Conservation (phyloP, 2,329 filamentous ascomycete genomes). For the Pezicula radicicola region DNA sequence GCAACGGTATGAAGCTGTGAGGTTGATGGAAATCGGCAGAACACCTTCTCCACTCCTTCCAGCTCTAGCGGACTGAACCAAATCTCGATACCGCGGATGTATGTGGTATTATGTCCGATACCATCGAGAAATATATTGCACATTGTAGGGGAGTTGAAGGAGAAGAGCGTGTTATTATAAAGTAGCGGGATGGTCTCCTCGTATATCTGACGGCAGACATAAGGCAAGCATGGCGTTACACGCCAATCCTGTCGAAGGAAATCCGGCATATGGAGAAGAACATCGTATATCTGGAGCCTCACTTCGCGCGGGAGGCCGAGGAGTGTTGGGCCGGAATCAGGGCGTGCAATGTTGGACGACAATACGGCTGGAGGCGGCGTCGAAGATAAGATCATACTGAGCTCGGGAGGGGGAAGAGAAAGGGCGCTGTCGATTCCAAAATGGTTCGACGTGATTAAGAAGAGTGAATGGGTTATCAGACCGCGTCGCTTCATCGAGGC, state of each 20-base stretch:
- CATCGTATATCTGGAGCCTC: constrained; percentile 11
- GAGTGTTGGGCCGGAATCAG: constrained; percentile 1
- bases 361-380: background rate
- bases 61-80: background rate
- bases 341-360: background rate
- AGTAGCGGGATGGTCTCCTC: background rate
- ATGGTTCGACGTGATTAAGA: too few species aligned
- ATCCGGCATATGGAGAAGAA: constrained; percentile 9
- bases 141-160: background rate
- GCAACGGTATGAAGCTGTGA: background rate
- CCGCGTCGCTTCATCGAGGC: too few species aligned
- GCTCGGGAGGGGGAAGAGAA: too few species aligned
- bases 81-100: background rate
- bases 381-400: background rate
- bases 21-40: background rate
- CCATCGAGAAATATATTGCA: background rate
- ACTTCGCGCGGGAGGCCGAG: constrained; percentile 13
- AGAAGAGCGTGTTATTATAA: background rate
- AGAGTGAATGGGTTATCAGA: too few species aligned
- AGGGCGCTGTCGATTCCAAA: too few species aligned
- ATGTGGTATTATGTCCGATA: background rate
- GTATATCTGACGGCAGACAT: constrained; percentile 1
- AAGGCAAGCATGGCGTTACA: background rate
- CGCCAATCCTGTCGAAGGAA: background rate
- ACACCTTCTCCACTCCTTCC: too few species aligned